These are phyloP conservation scores for Solanum lignicaule DNA, from an alignment of 257 asterid species.

Conservation along the genomic window DNA sequence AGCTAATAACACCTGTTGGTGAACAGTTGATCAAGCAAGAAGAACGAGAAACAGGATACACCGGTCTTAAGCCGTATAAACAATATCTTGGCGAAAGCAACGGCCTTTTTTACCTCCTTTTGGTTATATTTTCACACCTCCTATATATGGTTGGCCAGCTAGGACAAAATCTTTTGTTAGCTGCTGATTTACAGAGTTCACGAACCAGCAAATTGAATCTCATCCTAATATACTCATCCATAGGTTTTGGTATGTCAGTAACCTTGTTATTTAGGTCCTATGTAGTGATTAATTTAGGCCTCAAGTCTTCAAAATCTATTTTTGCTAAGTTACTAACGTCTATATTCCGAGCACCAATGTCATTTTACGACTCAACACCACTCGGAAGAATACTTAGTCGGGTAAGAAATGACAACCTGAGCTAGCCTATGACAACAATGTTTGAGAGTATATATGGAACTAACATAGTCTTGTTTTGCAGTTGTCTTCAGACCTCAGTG, in stretches of 20 bases:
- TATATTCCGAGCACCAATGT: slow-evolving; percentile 40
- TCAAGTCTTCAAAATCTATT: slow-evolving; percentile 24
- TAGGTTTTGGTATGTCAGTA: slow-evolving; percentile 22
- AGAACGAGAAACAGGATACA: slow-evolving; percentile 32
- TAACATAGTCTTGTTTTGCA: neutral
- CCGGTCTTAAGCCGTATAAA: slow-evolving; percentile 31
- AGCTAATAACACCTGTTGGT: slow-evolving; percentile 4
- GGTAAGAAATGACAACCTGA: slow-evolving; percentile 14
- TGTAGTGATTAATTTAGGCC: slow-evolving; percentile 19
- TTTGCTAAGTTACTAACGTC: slow-evolving; percentile 27
- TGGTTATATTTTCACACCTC: slow-evolving; percentile 24
- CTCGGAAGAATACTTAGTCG: slow-evolving; percentile 44
- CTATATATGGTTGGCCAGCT: slow-evolving; percentile 30
- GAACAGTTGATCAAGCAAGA: slow-evolving; percentile 43
- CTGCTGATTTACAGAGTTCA: slow-evolving; percentile 27
- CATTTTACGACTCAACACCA: slow-evolving; percentile 41
- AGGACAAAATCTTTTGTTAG: slow-evolving; percentile 35
- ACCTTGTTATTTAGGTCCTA: slow-evolving; percentile 26
- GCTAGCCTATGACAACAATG: neutral
- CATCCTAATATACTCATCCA: slow-evolving; percentile 16
- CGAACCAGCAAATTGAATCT: slow-evolving; percentile 13
- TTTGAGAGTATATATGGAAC: neutral
- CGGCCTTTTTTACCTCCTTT: slow-evolving; percentile 24
- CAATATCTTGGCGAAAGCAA: slow-evolving; percentile 29
- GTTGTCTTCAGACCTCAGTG: slow-evolving; percentile 27